Conservation (phyloP, 2,329 filamentous ascomycete genomes). For the Monosporascus sp. region DNA sequence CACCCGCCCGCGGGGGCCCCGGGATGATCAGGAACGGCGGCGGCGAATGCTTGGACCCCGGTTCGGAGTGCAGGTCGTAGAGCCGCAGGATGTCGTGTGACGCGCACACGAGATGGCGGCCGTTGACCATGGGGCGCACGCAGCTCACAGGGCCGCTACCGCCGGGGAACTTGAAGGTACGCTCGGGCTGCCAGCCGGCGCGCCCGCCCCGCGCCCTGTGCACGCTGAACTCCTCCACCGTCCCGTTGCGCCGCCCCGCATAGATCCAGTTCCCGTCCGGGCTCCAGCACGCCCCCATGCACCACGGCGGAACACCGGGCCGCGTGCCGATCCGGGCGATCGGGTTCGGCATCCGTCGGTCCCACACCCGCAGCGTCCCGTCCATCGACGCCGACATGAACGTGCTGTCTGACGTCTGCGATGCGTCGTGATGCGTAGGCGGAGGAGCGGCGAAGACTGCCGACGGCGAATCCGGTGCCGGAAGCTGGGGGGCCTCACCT, state of each 20-base stretch:
- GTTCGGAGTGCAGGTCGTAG: slow-evolving; percentile 74
- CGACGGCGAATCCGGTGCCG: slow-evolving; percentile 28
- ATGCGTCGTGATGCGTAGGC: slow-evolving; percentile 42
- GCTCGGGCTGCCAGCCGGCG: slow-evolving; percentile 64
- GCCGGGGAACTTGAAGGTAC: slow-evolving; percentile 80
- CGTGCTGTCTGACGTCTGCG: slow-evolving; percentile 65
- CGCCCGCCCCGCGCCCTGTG: slow-evolving; percentile 63
- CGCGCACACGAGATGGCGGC: slow-evolving; percentile 85
- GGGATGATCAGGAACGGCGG: slow-evolving; percentile 97
- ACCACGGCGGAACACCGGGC: slow-evolving; percentile 84
- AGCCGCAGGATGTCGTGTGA: slow-evolving; percentile 90
- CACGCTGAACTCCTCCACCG: slow-evolving; percentile 89
- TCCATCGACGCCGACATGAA: slow-evolving; percentile 89
- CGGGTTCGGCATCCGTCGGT: slow-evolving; percentile 69
- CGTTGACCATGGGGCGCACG: slow-evolving; percentile 86
- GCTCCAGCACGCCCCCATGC: slow-evolving; percentile 95
- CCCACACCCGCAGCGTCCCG: slow-evolving; percentile 89
- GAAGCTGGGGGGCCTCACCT: slow-evolving; percentile 8
- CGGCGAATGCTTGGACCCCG: slow-evolving; percentile 63
- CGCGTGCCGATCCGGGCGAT: slow-evolving; percentile 73
- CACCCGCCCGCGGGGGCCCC: slow-evolving; percentile 74
- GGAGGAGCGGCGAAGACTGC: slow-evolving; percentile 33
- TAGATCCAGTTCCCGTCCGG: slow-evolving; percentile 95
- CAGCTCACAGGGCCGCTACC: slow-evolving; percentile 89
- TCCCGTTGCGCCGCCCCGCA: slow-evolving; percentile 82